phyloP scores from a whole-genome alignment of 2,329 filamentous ascomycete species.

The Zelopaecilomyces penicillatus region DNA sequence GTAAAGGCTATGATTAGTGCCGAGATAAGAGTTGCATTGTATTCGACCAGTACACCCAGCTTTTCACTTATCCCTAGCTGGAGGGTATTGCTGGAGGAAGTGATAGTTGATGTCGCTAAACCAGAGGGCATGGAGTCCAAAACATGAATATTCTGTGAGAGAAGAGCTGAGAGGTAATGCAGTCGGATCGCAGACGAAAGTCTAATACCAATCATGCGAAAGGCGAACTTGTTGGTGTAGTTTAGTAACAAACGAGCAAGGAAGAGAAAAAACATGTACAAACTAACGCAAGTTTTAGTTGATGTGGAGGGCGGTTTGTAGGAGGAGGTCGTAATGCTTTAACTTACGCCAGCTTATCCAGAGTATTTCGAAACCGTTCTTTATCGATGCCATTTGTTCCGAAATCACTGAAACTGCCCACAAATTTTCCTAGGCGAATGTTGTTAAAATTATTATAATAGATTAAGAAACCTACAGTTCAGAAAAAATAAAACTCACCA shows the following conservation, averaged over 20 bases:
- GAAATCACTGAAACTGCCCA: slow-evolving; percentile 38
- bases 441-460: not conserved
- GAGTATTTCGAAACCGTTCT: slow-evolving; percentile 29
- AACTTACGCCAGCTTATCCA: slow-evolving; percentile 39
- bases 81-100: slow-evolving; percentile 53
- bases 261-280: slow-evolving; percentile 66
- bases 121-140: slow-evolving; percentile 59
- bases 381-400: slow-evolving; percentile 23
- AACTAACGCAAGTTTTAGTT: slow-evolving; percentile 23
- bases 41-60: slow-evolving; percentile 51
- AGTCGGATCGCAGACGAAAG: slow-evolving; percentile 54
- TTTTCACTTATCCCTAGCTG: slow-evolving; percentile 59
- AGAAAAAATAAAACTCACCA: slow-evolving; percentile 25
- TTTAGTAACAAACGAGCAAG: slow-evolving; percentile 55
- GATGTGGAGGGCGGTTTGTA: not conserved
- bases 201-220: slow-evolving; percentile 54
- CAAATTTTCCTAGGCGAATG: slow-evolving; percentile 28
- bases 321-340: not conserved
- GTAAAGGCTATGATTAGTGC: slow-evolving; percentile 47
- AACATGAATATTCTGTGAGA: slow-evolving; percentile 58
- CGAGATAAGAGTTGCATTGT: slow-evolving; percentile 40
- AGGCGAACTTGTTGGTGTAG: slow-evolving; percentile 55
- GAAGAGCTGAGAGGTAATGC: slow-evolving; percentile 55
- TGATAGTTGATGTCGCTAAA: slow-evolving; percentile 54
- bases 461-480: too few relatives aligned